phyloP scores from a whole-genome alignment of 2,329 filamentous ascomycete species.

The Falciphora oryzae region DNA sequence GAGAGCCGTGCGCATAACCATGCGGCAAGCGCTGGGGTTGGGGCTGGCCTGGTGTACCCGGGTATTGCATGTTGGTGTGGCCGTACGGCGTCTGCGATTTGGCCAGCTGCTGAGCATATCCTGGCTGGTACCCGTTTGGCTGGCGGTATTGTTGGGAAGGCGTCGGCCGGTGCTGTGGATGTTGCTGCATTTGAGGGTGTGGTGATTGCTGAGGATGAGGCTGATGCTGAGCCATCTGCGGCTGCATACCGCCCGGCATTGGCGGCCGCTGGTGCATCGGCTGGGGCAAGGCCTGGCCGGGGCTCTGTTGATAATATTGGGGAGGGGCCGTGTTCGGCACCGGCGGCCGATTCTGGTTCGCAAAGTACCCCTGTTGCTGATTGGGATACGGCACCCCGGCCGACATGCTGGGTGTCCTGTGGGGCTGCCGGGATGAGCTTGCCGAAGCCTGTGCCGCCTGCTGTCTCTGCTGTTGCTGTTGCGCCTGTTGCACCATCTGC shows the following conservation, averaged over 20 bases:
- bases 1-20: conserved; percentile 4
- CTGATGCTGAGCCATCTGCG: conserved; percentile 27
- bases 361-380: conserved; percentile 39
- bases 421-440: conserved; percentile 21
- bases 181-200: conserved; percentile 34
- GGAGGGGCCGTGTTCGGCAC: conserved; percentile 25
- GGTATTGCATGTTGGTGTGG: conserved; percentile 44
- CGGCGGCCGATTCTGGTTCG: conserved; percentile 39
- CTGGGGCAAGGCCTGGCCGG: conserved; percentile 32
- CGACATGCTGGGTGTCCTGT: conserved; percentile 28
- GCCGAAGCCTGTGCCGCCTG: conserved; percentile 25
- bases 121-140: conserved; percentile 38
- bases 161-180: conserved; percentile 28
- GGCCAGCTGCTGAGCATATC: conserved; percentile 43
- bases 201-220: conserved; percentile 33
- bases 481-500: conserved; percentile 18
- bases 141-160: conserved; percentile 42
- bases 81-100: conserved; percentile 48
- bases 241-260: conserved; percentile 27
- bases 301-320: conserved; percentile 40
- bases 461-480: conserved; percentile 16
- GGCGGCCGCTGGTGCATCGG: conserved; percentile 32
- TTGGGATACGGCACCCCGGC: conserved; percentile 30
- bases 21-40: conserved; percentile 34
- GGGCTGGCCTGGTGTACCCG: conserved; percentile 34